Evolutionary conservation across 2,329 filamentous ascomycete species (phyloP), one percentile per base, ranked within the genome.

Genomic region (Seiridium cupressi): DNA sequence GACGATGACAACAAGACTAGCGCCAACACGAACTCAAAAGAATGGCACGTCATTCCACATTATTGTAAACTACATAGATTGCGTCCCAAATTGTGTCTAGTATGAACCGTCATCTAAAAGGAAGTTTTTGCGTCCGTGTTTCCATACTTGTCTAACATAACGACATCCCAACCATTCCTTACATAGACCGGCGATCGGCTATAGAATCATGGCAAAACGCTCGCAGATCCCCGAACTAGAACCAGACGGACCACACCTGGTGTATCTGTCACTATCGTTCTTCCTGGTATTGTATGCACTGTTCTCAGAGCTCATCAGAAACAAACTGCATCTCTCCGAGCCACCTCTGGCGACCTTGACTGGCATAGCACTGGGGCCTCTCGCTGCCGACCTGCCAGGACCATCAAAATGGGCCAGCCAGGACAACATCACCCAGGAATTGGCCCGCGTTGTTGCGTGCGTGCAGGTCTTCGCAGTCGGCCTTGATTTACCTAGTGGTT

Each of bases 401-500:
- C n/a, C 49, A 5, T 8, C 11, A n/a, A 38, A 38, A 35, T 53
- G 34, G 31, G 49, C 49, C 8, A 35, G 18, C 11, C 49, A 53
- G 34, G 49, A 53, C 11, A 53, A 55, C 53, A 55, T 55, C 38
- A 44, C 38, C n/a, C 53, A 44, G 9, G 44, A 47, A 2, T 36
- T 55, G 36, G 53, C 53, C 35, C 38, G 53, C 31, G 38, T 44
- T 11, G 44, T 53, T 34, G 18, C 49, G 8, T 53, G 49, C 49
- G 77, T 88, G 2, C 85, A 88, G 64, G 76, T 88, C 13, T 77
- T 87, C 40, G 88, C 88, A 60, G 84, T 83, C 1, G 86, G 85
- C 32, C 87, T 83, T 64, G 83, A 88, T 65, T 73, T 88, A 1
- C 86, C 85, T 0, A 82, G 82, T 49, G 81, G 79, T 66, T 88